phyloP scores from a whole-genome alignment of 2,329 filamentous ascomycete species.

The Xylaria sp. region DNA sequence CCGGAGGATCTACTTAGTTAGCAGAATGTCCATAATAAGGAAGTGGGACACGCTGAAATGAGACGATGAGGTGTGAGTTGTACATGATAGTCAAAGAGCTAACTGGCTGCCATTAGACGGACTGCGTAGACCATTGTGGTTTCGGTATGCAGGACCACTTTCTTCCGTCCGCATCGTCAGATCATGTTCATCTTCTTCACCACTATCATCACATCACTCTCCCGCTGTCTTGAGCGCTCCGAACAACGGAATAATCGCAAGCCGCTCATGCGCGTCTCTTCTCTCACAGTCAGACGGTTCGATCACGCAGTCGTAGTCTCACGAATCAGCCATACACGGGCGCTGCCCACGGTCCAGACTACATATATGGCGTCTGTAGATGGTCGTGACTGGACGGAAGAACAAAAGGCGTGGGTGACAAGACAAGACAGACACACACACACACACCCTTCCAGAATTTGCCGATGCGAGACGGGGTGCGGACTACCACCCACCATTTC shows the following conservation, averaged over 20 bases:
- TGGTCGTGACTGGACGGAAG: not conserved
- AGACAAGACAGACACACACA: no score
- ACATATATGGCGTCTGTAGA: not conserved
- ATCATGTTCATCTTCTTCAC: not conserved
- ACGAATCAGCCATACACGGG: not conserved
- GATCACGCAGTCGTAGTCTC: not conserved
- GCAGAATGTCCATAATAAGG: not conserved
- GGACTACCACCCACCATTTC: conserved; percentile 16
- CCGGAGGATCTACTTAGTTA: not conserved
- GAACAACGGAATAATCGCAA: not conserved
- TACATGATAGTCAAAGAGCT: not conserved
- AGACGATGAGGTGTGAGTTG: not conserved
- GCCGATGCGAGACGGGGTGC: conserved; percentile 2
- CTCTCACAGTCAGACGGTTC: not conserved
- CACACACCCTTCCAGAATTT: not conserved
- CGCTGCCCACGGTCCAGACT: conserved; percentile 1
- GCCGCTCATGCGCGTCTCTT: not conserved
- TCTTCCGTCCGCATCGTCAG: no score
- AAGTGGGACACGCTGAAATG: not conserved
- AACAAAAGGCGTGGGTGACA: not conserved
- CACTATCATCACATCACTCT: not conserved
- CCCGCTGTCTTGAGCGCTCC: not conserved
- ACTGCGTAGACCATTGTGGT: not conserved
- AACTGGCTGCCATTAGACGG: not conserved
- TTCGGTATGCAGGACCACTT: not conserved